These are phyloP conservation scores for Eimeria acervulina DNA, from an alignment of 169 alveolate species.

Conservation along the genomic window DNA sequence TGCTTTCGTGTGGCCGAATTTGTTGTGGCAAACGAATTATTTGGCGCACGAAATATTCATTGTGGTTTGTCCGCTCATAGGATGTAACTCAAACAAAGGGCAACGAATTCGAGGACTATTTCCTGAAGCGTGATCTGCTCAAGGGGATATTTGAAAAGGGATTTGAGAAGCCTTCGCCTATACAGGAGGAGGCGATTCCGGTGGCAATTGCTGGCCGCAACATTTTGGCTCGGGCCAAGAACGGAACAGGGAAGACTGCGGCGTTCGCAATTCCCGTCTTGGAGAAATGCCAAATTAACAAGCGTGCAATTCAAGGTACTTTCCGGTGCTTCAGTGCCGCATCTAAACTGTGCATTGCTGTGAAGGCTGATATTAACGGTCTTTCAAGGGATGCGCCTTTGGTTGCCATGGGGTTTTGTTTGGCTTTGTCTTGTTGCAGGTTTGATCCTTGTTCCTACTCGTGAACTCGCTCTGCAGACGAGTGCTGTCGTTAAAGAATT, in stretches of 20 bases:
- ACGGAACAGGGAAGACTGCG: slow-evolving; percentile 99
- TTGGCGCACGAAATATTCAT: neutral
- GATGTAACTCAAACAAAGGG: slow-evolving; percentile 99
- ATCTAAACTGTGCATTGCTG: neutral
- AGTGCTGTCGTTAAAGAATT: slow-evolving; percentile 97
- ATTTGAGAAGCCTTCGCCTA: slow-evolving; percentile 99
- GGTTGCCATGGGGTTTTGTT: neutral
- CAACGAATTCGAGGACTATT: slow-evolving; percentile 98
- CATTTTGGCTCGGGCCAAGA: slow-evolving; percentile 99
- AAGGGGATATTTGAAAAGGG: slow-evolving; percentile 99
- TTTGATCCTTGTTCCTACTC: slow-evolving; percentile 97
- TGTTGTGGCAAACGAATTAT: neutral
- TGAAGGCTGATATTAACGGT: neutral
- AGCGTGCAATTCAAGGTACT: slow-evolving; percentile 84
- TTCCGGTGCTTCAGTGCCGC: neutral
- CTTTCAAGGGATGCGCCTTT: neutral
- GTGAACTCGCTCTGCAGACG: slow-evolving; percentile 98
- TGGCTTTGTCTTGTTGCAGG: slow-evolving; percentile 87
- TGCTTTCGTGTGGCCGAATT: neutral
- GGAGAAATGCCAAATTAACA: slow-evolving; percentile 93
- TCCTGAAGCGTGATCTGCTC: slow-evolving; percentile 95
- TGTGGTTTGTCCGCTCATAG: slow-evolving; percentile 24
- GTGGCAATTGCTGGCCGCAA: slow-evolving; percentile 98
- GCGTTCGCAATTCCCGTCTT: slow-evolving; percentile 99
- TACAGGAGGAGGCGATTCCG: slow-evolving; percentile 99